Percentiles rank a stretch among this genome's conserved stretches.
Evolutionary conservation across 148 eudicot species (phyloP).

Genomic region (Bassia scoparia): DNA sequence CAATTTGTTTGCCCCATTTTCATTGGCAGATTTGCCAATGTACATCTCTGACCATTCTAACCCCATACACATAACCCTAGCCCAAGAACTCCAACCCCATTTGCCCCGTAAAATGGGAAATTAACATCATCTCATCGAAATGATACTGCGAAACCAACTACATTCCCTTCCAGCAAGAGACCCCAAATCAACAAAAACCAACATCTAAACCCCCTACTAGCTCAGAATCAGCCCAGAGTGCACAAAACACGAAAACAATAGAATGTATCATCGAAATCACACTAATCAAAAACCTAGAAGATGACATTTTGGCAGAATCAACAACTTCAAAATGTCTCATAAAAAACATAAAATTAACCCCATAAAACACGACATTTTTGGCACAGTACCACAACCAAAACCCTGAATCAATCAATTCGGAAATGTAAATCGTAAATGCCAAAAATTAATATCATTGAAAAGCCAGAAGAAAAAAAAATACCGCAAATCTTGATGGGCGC

Average conservation of each 20-base stretch:
- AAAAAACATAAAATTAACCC: not conserved
- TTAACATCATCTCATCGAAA: not conserved
- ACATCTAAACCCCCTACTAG: not conserved
- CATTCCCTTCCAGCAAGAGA: not conserved
- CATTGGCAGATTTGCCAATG: not conserved
- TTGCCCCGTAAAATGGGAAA: not conserved
- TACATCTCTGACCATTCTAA: not conserved
- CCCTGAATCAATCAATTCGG: not conserved
- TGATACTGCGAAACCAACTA: not conserved
- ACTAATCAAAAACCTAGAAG: not conserved
- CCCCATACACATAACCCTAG: not conserved
- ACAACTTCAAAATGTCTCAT: not conserved
- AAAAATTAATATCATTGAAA: not conserved
- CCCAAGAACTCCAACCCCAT: not conserved
- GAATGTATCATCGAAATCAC: not conserved
- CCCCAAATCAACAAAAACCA: not conserved
- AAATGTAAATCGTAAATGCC: not conserved
- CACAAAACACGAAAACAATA: not conserved
- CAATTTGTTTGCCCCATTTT: not conserved
- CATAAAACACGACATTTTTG: not conserved
- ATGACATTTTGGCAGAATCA: not conserved
- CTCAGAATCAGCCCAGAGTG: not conserved
- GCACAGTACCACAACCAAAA: not conserved
- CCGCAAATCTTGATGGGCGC: constrained; percentile 96
- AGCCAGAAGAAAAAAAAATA: constrained; percentile 24